Evolutionary conservation across 352 stramenopile genomes (phyloP).

Genomic region (Globisporangium uncinulatum): DNA sequence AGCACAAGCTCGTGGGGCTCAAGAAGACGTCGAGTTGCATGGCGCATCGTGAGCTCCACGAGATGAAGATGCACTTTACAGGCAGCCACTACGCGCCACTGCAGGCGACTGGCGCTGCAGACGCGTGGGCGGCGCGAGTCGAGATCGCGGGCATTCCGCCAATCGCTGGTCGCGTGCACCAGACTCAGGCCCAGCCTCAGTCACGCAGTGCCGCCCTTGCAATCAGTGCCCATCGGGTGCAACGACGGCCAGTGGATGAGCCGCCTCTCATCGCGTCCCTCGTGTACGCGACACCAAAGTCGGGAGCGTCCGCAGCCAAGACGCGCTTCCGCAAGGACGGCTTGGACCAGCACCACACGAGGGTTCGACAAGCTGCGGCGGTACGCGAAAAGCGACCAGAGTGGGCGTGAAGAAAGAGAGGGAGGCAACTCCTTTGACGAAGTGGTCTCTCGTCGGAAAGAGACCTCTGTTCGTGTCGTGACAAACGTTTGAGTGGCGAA

Average conservation of each 20-base stretch:
- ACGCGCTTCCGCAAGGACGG: neutral
- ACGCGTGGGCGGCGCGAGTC: slow-evolving; percentile 44
- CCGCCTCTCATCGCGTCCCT: slow-evolving; percentile 4
- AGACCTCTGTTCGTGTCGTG: slow-evolving; percentile 1
- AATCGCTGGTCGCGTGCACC: neutral
- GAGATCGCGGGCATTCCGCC: slow-evolving; percentile 52
- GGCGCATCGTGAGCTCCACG: slow-evolving; percentile 34
- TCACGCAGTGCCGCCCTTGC: slow-evolving; percentile 6
- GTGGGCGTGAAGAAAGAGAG: slow-evolving; percentile 10
- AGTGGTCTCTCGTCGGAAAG: slow-evolving; percentile 7
- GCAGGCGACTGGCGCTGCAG: slow-evolving; percentile 10
- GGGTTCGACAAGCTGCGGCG: neutral
- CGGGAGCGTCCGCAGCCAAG: neutral
- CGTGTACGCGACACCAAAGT: slow-evolving; percentile 8
- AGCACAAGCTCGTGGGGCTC: slow-evolving; percentile 26
- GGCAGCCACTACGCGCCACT: slow-evolving; percentile 35
- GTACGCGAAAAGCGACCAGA: slow-evolving; percentile 5
- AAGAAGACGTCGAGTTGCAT: slow-evolving; percentile 57
- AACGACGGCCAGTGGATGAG: neutral
- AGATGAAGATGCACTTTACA: slow-evolving; percentile 36
- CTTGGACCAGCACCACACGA: neutral
- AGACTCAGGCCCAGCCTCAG: neutral
- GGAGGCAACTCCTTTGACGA: no score
- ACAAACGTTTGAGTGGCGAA: neutral
- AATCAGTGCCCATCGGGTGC: neutral